These are phyloP conservation scores for Quillaja saponaria DNA, from an alignment of 306 rosid species.

Conservation along the genomic window DNA sequence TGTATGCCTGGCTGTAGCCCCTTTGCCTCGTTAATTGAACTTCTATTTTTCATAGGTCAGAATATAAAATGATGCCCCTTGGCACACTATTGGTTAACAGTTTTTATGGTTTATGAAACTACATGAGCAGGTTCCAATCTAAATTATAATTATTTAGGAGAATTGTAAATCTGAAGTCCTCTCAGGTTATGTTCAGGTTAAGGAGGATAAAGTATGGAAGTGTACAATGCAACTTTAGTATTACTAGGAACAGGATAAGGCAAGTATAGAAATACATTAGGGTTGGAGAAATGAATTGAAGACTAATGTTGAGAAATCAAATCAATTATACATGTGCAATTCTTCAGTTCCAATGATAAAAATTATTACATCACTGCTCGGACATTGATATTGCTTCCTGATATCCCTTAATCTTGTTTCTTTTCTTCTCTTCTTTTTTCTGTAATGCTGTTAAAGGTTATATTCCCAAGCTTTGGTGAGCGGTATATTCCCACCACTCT, in stretches of 20 bases:
- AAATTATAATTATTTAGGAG: no score
- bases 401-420: constrained; percentile 18
- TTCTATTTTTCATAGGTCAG: no score
- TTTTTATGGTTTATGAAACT: constrained; percentile 16
- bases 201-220: constrained; percentile 12
- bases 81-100: no score
- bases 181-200: constrained; percentile 4
- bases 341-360: background rate
- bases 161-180: no score
- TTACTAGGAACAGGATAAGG: constrained; percentile 10
- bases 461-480: constrained; percentile 94
- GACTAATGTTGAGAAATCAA: background rate
- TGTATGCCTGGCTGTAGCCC: no score
- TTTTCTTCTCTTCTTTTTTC: background rate
- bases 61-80: no score
- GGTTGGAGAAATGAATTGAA: constrained; percentile 5
- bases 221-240: background rate
- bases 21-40: no score
- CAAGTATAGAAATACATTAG: background rate
- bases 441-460: constrained; percentile 51
- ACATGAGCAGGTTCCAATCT: background rate
- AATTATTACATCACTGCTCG: constrained; percentile 10
- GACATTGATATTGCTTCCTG: constrained; percentile 6
- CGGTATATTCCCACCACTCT: constrained; percentile 78
- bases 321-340: constrained; percentile 15